These are phyloP conservation scores for Ormosia semicastrata DNA, from an alignment of 306 rosid genomes.

Conservation along the genomic window DNA sequence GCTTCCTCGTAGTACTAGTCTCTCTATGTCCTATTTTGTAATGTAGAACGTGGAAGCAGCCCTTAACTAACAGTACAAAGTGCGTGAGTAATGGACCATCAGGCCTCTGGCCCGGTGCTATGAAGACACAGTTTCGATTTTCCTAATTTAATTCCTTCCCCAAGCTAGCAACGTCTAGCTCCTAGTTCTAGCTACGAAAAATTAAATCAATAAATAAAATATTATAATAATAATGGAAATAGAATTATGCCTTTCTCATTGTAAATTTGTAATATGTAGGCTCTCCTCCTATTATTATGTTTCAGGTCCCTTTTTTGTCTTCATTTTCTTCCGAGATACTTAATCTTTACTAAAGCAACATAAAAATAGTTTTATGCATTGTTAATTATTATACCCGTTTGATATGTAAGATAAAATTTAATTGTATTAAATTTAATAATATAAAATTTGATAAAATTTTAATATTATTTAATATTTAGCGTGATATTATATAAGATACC, in stretches of 20 bases:
- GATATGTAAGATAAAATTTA: too few relatives aligned
- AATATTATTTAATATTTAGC: too few relatives aligned
- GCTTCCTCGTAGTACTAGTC: not conserved
- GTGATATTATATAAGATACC: too few relatives aligned
- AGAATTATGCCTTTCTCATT: not conserved
- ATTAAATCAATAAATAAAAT: too few relatives aligned
- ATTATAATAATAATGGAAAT: not conserved
- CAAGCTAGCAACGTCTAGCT: not conserved
- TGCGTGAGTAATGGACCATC: not conserved
- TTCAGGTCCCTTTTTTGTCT: too few relatives aligned
- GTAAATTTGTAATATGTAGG: too few relatives aligned
- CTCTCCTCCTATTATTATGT: too few relatives aligned
- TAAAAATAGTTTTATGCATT: not conserved
- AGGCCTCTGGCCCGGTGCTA: not conserved
- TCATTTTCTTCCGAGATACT: not conserved
- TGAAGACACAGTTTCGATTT: not conserved
- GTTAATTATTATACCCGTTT: not conserved
- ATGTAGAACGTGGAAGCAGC: not conserved
- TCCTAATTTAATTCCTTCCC: not conserved
- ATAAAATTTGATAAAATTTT: too few relatives aligned
- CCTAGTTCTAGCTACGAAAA: not conserved
- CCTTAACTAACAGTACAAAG: not conserved
- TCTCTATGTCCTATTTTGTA: not conserved
- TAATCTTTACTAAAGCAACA: not conserved
- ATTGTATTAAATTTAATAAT: too few relatives aligned